Percentiles rank a stretch among this genome's conserved stretches.
phyloP scores from a whole-genome alignment of 495 filamentous ascomycete genomes.

The Lophiostoma macrostomum region DNA sequence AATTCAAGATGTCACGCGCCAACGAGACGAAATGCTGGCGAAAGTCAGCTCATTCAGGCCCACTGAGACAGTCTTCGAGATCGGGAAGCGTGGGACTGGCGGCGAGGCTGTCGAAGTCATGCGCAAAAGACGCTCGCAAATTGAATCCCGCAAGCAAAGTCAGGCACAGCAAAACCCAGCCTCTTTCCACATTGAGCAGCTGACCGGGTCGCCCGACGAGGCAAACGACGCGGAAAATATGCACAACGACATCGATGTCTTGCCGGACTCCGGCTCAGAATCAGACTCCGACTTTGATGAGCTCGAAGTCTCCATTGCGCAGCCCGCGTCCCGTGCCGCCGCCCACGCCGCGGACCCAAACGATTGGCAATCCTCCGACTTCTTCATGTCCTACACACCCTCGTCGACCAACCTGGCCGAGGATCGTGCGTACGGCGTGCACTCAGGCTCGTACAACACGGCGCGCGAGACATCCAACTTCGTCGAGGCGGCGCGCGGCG shows the following conservation, averaged over 20 bases:
- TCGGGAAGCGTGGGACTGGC: slow-evolving; percentile 66
- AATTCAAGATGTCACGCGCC: slow-evolving; percentile 58
- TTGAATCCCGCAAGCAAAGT: slow-evolving; percentile 49
- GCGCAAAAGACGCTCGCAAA: slow-evolving; percentile 61
- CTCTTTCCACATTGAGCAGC: slow-evolving; percentile 17
- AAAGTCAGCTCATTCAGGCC: slow-evolving; percentile 83
- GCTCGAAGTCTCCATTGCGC: slow-evolving; percentile 78
- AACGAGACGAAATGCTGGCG: slow-evolving; percentile 79
- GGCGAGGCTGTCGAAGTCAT: slow-evolving; percentile 78
- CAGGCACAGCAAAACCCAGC: slow-evolving; percentile 15
- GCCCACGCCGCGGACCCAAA: too few relatives aligned
- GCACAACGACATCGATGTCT: slow-evolving; percentile 7
- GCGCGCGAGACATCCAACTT: slow-evolving; percentile 64
- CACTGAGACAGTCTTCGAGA: slow-evolving; percentile 90
- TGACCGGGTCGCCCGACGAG: slow-evolving; percentile 31
- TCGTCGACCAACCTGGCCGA: slow-evolving; percentile 72
- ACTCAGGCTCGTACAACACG: slow-evolving; percentile 62
- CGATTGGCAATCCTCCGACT: slow-evolving; percentile 75
- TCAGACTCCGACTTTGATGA: slow-evolving; percentile 49
- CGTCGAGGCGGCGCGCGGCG: slow-evolving; percentile 73
- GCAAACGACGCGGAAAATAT: slow-evolving; percentile 23
- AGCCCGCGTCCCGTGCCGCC: slow-evolving; percentile 44
- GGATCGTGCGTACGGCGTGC: slow-evolving; percentile 87
- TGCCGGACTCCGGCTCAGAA: slow-evolving; percentile 28
- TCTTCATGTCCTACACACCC: slow-evolving; percentile 95